Evolutionary conservation across 2,329 filamentous ascomycete genomes (phyloP), one percentile per base, ranked within the genome.

Genomic region (Penicillium corylophilum): DNA sequence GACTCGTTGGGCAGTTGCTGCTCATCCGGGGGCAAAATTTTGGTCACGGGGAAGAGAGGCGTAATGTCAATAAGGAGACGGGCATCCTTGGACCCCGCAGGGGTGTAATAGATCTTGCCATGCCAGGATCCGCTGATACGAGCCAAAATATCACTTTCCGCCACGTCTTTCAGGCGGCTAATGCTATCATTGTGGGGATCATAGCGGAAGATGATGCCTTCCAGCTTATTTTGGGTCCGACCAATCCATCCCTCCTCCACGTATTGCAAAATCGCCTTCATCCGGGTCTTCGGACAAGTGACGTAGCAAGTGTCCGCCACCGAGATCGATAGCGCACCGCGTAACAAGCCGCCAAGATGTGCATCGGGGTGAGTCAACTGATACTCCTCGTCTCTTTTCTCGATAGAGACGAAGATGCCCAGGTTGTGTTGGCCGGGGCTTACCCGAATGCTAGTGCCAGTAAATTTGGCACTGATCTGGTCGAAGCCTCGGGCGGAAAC

Each of bases 381-480:
- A 72, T 99, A 99, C 56, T 92, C 89, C 75, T 99, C 94, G 62
- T 87, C 84, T 47, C 89, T 82, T 57, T 85, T 87, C 64, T 90
- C 84, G 23, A 97, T 76, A 9, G 84, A 92, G 70, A 99, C 87
- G 74, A 96, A 99, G 64, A 99, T 97, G 59, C 94, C 94, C 60
- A 95, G 79, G 71, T 99, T 99, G 76, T 95, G 90, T 68, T 92
- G 86, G 57, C 94, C 94, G 0, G 94, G 90, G 20, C 87, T 86
- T 33, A 99, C 93, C 68, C 91, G 90, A 71, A 99, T 82, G 63
- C 89, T 93, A 16, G 94, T 96, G 51, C 94, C 94, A 1, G 94
- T 97, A 74, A 99, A 99, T 73, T 96, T 97, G 67, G 94, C 94
- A 62, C 89, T 93, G 64, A 99, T 86, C 76, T 99, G 94, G 68